Percentiles rank a stretch among this genome's conserved stretches.
Conservation (phyloP, 192 early-diverging fungal species). For the Dissophora ornata region DNA sequence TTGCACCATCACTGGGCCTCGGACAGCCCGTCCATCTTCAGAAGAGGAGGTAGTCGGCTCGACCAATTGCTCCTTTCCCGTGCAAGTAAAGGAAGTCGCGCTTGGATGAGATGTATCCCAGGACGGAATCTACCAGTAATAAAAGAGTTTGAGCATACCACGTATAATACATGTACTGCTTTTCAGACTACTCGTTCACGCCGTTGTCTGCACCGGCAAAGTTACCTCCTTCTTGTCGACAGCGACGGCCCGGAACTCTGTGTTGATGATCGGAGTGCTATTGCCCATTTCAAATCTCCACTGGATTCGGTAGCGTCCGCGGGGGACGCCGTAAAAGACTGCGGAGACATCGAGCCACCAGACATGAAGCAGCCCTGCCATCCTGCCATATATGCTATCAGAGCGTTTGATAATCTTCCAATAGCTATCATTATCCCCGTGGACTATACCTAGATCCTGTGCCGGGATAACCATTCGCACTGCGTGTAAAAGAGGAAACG, state of each 20-base stretch:
- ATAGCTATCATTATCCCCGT: background rate
- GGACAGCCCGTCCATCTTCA: background rate
- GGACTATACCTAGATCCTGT: background rate
- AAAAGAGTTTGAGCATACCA: background rate
- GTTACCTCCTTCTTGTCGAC: background rate
- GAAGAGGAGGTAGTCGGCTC: background rate
- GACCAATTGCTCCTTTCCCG: background rate
- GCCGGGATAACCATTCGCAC: background rate
- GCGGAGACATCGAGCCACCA: constrained; percentile 6
- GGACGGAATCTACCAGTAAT: background rate
- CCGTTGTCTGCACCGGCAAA: too few relatives aligned
- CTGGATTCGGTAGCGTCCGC: constrained; percentile 4
- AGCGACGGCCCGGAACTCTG: constrained; percentile 7
- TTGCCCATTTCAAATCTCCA: background rate
- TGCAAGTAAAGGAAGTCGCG: background rate
- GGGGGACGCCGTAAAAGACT: background rate
- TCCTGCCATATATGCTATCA: background rate
- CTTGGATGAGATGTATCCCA: background rate
- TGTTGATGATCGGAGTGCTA: background rate
- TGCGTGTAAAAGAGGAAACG: background rate
- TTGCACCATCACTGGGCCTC: background rate
- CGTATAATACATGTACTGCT: background rate
- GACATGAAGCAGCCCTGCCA: background rate
- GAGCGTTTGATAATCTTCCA: background rate
- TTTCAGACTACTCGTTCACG: too few relatives aligned